A percentile compares a stretch with the other conserved stretches of the same genome.
Evolutionary conservation across 1,284 basidiomycete species (phyloP).

Genomic region (Cryptococcus sp.): DNA sequence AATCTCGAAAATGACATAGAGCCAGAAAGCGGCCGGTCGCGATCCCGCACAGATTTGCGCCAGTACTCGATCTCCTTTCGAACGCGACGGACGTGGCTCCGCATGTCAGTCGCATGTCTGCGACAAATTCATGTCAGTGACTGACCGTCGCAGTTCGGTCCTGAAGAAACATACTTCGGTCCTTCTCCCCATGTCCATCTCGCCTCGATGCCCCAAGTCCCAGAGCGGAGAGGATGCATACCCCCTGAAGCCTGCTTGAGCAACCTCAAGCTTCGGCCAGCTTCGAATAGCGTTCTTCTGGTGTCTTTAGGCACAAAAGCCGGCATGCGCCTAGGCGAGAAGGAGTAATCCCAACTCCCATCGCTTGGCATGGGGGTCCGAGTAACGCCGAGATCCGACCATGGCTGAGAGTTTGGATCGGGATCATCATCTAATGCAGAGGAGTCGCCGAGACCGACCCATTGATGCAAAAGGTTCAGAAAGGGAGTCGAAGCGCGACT

Average conservation of each 20-base stretch:
- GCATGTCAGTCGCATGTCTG: background rate
- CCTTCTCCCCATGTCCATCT: conserved; percentile 39
- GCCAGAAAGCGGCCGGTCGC: conserved; percentile 19
- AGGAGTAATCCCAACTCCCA: conserved; percentile 35
- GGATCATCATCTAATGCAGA: conserved; percentile 26
- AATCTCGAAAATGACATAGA: conserved; percentile 18
- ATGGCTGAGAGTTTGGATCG: conserved; percentile 38
- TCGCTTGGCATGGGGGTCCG: conserved; percentile 13
- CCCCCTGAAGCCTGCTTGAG: conserved; percentile 41
- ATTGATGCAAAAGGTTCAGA: conserved; percentile 39
- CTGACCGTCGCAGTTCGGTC: background rate
- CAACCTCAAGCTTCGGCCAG: conserved; percentile 42
- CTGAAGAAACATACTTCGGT: conserved; percentile 7
- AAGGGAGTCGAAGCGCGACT: conserved; percentile 33
- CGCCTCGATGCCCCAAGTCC: conserved; percentile 29
- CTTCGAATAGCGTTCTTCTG: conserved; percentile 45
- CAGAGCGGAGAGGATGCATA: conserved; percentile 40
- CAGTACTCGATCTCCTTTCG: conserved; percentile 38
- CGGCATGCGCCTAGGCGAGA: conserved; percentile 41
- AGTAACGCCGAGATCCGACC: conserved; percentile 48
- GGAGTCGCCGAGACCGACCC: conserved; percentile 40
- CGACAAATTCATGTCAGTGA: background rate
- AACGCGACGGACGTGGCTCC: conserved; percentile 17
- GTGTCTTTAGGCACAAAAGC: conserved; percentile 39
- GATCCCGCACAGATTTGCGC: conserved; percentile 20